Evolutionary conservation across 192 early-diverging fungal genomes (phyloP), one percentile per base, ranked within the genome.

Genomic region (Coemansia asiatica): DNA sequence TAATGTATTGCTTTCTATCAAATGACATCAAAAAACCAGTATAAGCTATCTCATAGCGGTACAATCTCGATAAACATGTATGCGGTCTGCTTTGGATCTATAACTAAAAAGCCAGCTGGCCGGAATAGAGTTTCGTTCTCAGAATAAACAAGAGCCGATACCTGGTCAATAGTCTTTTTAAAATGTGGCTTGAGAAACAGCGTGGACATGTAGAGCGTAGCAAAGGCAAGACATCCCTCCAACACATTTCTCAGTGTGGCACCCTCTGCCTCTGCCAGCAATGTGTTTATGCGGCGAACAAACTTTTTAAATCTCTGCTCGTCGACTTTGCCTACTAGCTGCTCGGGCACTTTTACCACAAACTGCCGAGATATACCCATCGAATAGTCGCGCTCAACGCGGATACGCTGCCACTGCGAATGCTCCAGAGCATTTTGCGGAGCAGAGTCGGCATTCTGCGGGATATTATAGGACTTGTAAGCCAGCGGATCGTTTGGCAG

Each of bases 381-480:
- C 62, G 82, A 80, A 58, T 84, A 84, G 74, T 84, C 82, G 25
- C 82, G 74, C 62, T 79, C 77, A 7, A 84, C 64, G 8, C 82
- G 73, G 19, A 76, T 71, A 1, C 79, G 69, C 63, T 72, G 69
- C 56, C 64, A 66, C 40, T 64, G 67, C 25, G 63, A 59, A 47
- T 59, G 35, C 27, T 71, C 62, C 18, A 59, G 25, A 26, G 62
- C 59, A 51, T 71, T 71, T 31, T 57, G 61, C 27, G 67, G 67
- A 2, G 44, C 29, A 23, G 38, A 26, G 58, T 70, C 68, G 26
- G 35, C 27, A 16, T 53, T 68, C 10, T 36, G 36, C 10, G 72
- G 72, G 21, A 81, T 50, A 18, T 23, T 69, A 40, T 81, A 81
- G 5, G 66, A 35, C 29, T 81, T 81, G 49, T 19, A 61, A 16